Evolutionary conservation across 1,284 basidiomycete species (phyloP).

Genomic region (Sphaerobolus stellatus): DNA sequence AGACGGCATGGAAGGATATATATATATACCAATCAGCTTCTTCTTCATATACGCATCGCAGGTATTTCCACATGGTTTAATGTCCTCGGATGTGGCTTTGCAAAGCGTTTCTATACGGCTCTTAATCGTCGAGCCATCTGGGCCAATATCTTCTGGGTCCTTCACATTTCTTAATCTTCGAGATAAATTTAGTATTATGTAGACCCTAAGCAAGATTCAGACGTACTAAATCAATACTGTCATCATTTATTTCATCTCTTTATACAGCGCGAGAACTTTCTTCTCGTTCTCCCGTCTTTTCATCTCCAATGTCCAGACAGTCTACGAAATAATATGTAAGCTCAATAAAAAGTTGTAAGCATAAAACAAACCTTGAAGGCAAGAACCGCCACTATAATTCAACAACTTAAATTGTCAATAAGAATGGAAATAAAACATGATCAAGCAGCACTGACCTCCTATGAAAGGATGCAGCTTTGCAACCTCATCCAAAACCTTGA

Average conservation of each 20-base stretch:
- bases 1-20: too few species aligned
- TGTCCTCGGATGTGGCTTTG: slow-evolving; percentile 25
- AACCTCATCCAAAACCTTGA: not conserved
- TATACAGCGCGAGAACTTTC: slow-evolving; percentile 6
- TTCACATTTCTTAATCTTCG: too few species aligned
- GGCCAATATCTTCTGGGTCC: not conserved
- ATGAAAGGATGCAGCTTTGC: not conserved
- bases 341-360: too few species aligned
- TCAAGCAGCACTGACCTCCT: not conserved
- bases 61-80: slow-evolving; percentile 30
- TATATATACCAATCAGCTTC: slow-evolving; percentile 22
- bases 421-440: not conserved
- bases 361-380: too few species aligned
- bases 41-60: slow-evolving; percentile 33
- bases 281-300: slow-evolving; percentile 4
- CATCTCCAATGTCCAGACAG: too few species aligned
- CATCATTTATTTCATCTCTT: slow-evolving; percentile 10
- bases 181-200: too few species aligned
- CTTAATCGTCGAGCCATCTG: slow-evolving; percentile 14
- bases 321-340: too few species aligned
- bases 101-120: slow-evolving; percentile 18
- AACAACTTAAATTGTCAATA: too few species aligned
- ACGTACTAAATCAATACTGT: too few species aligned
- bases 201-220: too few species aligned
- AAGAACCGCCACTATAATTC: too few species aligned